These are phyloP conservation scores for Beverwykella pulmonaria DNA, from an alignment of 495 filamentous ascomycete genomes.

Conservation along the genomic window DNA sequence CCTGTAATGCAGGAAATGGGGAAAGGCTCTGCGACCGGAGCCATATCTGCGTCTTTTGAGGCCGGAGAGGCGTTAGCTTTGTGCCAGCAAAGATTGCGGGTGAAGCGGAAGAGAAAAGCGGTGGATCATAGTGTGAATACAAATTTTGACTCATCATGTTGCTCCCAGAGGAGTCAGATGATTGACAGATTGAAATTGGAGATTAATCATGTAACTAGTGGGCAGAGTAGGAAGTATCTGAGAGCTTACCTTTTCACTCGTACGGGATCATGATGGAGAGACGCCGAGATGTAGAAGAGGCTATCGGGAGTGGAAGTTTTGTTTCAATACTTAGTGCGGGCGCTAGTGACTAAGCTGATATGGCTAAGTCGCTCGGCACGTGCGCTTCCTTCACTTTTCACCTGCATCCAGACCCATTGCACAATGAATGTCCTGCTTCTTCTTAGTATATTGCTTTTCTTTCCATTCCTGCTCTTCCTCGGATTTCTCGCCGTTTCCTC, in stretches of 20 bases:
- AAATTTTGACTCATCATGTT: conserved; percentile 42
- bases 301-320: neutral
- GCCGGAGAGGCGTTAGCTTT: conserved; percentile 1
- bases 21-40: conserved; percentile 54
- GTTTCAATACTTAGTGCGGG: neutral
- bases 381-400: neutral
- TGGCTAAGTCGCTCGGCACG: neutral
- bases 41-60: neutral
- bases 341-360: conserved; percentile 27
- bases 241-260: conserved; percentile 20
- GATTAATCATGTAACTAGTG: conserved; percentile 67
- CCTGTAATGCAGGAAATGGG: conserved; percentile 80
- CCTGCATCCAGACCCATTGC: neutral
- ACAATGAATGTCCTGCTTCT: conserved; percentile 56
- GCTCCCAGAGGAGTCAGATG: conserved; percentile 61
- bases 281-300: neutral
- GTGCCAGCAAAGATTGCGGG: neutral
- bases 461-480: conserved; percentile 32
- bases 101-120: neutral
- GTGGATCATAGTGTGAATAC: conserved; percentile 45
- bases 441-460: conserved; percentile 50
- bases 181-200: conserved; percentile 81
- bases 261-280: conserved; percentile 20
- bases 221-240: neutral
- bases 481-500: conserved; percentile 61